Evolutionary conservation across 192 early-diverging fungal species (phyloP), one percentile per base, ranked within the genome.

Genomic region (Coemansia erecta): DNA sequence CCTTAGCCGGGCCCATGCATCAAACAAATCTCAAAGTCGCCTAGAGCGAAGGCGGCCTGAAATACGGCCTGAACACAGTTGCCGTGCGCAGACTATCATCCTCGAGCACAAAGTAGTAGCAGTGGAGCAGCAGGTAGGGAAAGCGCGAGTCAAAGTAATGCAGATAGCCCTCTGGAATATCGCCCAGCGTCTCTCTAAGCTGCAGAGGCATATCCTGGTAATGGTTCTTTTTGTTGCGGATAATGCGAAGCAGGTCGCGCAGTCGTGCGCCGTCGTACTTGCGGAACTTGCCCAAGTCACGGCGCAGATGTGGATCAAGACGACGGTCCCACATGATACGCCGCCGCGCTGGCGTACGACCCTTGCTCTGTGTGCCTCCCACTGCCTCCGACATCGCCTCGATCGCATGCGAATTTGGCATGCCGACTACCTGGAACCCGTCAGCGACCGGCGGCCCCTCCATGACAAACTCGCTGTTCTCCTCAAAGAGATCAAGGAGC

Each of bases 151-250:
- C 91, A 67, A 95, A 98, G 66, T 96, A 98, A 48, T 80, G 73
- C 61, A 95, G 63, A 61, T 92, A 98, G 19, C 89, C 92, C 28
- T 92, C 88, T 10, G 95, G 95, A 3, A 92, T 81, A 31, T 89
- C 81, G 22, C 95, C 95, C 22, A 97, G 74, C 1, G 88, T 76
- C 40, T 83, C 77, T 60, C 92, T 86, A 17, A 92, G 88, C 62
- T 85, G 78, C 28, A 72, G 68, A 5, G 92, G 86, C 58, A 97
- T 77, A 70, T 98, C 95, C 68, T 95, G 93, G 72, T 93, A 98
- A 67, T 98, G 95, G 64, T 95, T 93, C 88, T 97, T 97, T 85
- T 97, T 97, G 68, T 98, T 98, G 46, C 96, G 83, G 35, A 98
- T 71, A 2, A 90, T 89, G 49, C 96, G 85, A 64, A 98, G 72